Evolutionary conservation across 2,329 filamentous ascomycete species (phyloP).

Genomic region (Teratosphaeria zuluensis): DNA sequence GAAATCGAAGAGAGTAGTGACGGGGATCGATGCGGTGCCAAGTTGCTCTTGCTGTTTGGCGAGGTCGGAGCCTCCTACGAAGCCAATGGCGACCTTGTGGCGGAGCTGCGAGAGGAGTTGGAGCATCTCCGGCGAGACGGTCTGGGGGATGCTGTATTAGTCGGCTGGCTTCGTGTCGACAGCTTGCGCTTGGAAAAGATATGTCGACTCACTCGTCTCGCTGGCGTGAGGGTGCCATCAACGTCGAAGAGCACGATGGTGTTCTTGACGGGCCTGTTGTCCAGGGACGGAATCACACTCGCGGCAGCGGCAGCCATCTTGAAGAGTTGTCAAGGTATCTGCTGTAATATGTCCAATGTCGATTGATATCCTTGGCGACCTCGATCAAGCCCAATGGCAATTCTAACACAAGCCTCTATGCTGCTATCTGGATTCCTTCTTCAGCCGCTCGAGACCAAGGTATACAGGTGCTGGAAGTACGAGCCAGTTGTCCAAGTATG

Average conservation of each 20-base stretch:
- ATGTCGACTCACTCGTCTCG: slow-evolving; percentile 55
- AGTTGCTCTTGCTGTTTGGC: slow-evolving; percentile 94
- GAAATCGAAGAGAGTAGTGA: slow-evolving; percentile 88
- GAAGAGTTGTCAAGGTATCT: not conserved
- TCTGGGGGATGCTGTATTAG: slow-evolving; percentile 9
- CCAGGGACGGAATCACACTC: slow-evolving; percentile 59
- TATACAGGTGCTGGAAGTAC: too few relatives aligned
- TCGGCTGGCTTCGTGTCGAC: not conserved
- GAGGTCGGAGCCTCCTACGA: slow-evolving; percentile 86
- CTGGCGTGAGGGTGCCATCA: slow-evolving; percentile 79
- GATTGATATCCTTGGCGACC: not conserved
- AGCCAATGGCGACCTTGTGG: slow-evolving; percentile 80
- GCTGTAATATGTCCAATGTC: not conserved
- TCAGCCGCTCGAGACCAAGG: too few relatives aligned
- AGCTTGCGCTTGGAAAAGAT: not conserved
- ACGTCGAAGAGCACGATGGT: slow-evolving; percentile 96
- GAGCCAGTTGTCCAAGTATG: not conserved
- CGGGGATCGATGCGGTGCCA: slow-evolving; percentile 56
- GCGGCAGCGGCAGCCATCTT: slow-evolving; percentile 29
- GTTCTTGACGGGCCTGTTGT: slow-evolving; percentile 78
- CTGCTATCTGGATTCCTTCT: too few relatives aligned
- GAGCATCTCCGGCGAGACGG: slow-evolving; percentile 71
- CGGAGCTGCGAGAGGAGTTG: slow-evolving; percentile 68
- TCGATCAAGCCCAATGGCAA: not conserved
- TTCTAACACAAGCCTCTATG: too few relatives aligned